Evolutionary conservation across 2,329 filamentous ascomycete species (phyloP).

Genomic region (Fusarium continuum): DNA sequence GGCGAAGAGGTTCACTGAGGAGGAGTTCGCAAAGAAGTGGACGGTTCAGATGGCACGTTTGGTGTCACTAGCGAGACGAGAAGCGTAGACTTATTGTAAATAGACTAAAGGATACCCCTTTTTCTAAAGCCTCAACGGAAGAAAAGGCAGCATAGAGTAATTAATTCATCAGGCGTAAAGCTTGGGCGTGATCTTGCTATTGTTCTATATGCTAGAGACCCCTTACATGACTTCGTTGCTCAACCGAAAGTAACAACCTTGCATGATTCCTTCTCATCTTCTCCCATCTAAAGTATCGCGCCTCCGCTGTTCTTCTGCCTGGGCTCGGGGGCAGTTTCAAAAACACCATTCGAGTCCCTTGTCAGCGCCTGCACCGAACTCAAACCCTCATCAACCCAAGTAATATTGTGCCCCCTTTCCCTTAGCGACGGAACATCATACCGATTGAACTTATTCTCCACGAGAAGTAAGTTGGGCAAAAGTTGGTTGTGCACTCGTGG

Average conservation of each 20-base stretch:
- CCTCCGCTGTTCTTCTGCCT: slow-evolving; percentile 77
- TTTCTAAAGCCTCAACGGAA: slow-evolving; percentile 28
- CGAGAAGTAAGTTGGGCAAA: slow-evolving; percentile 71
- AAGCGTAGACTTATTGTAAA: slow-evolving; percentile 30
- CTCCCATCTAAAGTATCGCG: slow-evolving; percentile 54
- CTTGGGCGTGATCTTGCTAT: not conserved
- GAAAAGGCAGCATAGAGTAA: slow-evolving; percentile 26
- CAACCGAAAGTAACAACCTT: not conserved
- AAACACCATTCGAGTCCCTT: slow-evolving; percentile 69
- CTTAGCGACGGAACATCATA: slow-evolving; percentile 69
- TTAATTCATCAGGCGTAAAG: slow-evolving; percentile 9
- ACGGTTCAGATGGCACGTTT: slow-evolving; percentile 76
- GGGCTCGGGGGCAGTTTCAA: slow-evolving; percentile 81
- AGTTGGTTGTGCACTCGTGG: slow-evolving; percentile 86
- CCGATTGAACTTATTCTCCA: slow-evolving; percentile 77
- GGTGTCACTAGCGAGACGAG: slow-evolving; percentile 57
- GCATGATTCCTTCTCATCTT: not conserved
- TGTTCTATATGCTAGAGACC: not conserved
- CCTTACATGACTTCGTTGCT: not conserved
- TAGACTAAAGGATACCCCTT: slow-evolving; percentile 52
- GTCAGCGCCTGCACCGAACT: slow-evolving; percentile 74
- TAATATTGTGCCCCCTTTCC: slow-evolving; percentile 74
- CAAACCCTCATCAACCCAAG: slow-evolving; percentile 68
- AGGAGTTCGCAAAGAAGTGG: slow-evolving; percentile 85
- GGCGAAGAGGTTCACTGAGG: slow-evolving; percentile 86